These are phyloP conservation scores for Skeletonema marinoi DNA, from an alignment of 108 stramenopile genomes.

Conservation along the genomic window DNA sequence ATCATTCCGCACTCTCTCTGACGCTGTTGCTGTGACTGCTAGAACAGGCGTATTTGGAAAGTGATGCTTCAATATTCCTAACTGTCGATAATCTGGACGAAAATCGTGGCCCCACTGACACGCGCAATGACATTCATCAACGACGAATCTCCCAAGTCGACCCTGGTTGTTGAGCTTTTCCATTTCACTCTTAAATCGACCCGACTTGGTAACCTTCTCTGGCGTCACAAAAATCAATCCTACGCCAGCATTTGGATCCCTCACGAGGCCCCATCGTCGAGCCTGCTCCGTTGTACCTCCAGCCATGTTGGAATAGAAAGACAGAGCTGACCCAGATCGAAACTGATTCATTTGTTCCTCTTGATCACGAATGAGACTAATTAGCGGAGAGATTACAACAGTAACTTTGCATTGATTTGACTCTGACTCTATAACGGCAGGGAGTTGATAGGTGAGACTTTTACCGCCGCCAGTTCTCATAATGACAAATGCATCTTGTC, in stretches of 20 bases:
- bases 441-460: constrained; percentile 90
- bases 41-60: constrained; percentile 78
- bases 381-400: constrained; percentile 86
- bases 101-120: constrained; percentile 85
- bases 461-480: constrained; percentile 97
- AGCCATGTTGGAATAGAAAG: constrained; percentile 66
- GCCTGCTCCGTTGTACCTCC: constrained; percentile 62
- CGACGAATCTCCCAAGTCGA: constrained; percentile 89
- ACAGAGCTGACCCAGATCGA: constrained; percentile 49
- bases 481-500: constrained; percentile 87
- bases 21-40: constrained; percentile 89
- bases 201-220: constrained; percentile 77
- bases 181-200: constrained; percentile 63
- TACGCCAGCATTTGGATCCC: constrained; percentile 61
- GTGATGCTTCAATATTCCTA: constrained; percentile 83
- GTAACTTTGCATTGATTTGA: constrained; percentile 56
- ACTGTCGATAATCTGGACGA: constrained; percentile 90
- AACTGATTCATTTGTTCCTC: constrained; percentile 87
- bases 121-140: constrained; percentile 89
- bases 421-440: constrained; percentile 67
- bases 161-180: constrained; percentile 58
- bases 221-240: constrained; percentile 95
- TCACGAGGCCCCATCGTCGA: constrained; percentile 61
- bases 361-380: constrained; percentile 96
- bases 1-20: constrained; percentile 89